Evolutionary conservation across 176 grass and related monocot species (phyloP).

Genomic region (Alopecurus myosuroides): DNA sequence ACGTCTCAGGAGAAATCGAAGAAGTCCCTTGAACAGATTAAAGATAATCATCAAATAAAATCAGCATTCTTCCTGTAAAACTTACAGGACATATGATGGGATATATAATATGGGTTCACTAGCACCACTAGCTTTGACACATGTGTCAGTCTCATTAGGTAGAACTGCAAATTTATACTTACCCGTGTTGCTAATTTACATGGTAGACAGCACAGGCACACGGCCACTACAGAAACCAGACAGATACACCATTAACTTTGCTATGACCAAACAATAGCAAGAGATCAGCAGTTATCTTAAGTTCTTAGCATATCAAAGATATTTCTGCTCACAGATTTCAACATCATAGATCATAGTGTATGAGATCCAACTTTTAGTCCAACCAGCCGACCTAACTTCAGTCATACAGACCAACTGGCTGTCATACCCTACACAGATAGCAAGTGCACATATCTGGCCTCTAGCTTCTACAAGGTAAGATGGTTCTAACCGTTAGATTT

Average conservation of each 20-base stretch:
- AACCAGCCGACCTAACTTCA: background rate
- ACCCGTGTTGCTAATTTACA: background rate
- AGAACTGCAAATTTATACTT: background rate
- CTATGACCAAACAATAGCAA: background rate
- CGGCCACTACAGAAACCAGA: background rate
- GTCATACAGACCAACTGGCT: background rate
- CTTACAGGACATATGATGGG: slow-evolving; percentile 39
- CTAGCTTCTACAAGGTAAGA: background rate
- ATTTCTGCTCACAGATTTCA: background rate
- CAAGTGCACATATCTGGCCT: background rate
- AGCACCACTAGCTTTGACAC: slow-evolving; percentile 15
- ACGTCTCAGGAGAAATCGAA: slow-evolving; percentile 24
- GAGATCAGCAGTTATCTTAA: background rate
- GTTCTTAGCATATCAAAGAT: background rate
- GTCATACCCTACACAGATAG: background rate
- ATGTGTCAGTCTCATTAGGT: background rate
- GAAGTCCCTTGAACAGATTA: slow-evolving; percentile 49
- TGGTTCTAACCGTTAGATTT: background rate
- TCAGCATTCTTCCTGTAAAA: slow-evolving; percentile 76
- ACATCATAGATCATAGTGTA: background rate
- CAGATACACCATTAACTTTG: background rate
- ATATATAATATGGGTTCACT: slow-evolving; percentile 18
- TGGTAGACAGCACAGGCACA: slow-evolving; percentile 6
- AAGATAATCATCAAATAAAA: slow-evolving; percentile 69
- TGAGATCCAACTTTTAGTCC: background rate